Base-by-base conservation (phyloP, 2,329 filamentous ascomycete species). In the Monosporascus sp. region DNA sequence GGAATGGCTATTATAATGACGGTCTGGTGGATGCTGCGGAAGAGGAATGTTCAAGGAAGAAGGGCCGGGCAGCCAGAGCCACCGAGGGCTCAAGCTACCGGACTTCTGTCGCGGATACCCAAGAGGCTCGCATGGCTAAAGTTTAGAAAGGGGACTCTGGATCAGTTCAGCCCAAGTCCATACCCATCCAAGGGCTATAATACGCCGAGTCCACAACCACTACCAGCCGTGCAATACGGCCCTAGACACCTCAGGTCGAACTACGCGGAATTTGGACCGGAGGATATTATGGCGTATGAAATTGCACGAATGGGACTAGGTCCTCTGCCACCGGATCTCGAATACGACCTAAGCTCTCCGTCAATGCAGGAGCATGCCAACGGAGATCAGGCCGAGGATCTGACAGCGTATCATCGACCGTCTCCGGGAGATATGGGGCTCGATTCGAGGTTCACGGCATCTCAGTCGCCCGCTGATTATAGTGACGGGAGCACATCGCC, bases 141-240 rank as follows among this genome's bases (percentile, higher is more conserved):
- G 27, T 64, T 66, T 1, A 64, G 58, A 50, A 69, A 58, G 52
- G 27, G 53, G 37, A 17, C 24, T 5, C 43, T 15, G n/a, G 14
- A 17, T 15, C 58, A 64, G 46, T 60, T 48, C 57, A 65, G 52
- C 58, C 68, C 44, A 64, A 69, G 44, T 56, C 58, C 20, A 60
- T 74, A 62, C 65, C 72, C 46, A 61, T 65, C 64, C 54, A 74
- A 72, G 55, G 73, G 80, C 3, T 80, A 79, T 54, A 79, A 82
- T 59, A 62, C 82, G 61, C 72, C 79, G 2, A 78, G 71, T 5
- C 74, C 74, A 0, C 57, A 69, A 1, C 67, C 70, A 0, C 57
- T 69, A 1, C 67, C 70, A 2, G 78, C 78, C 0, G 74, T 72
- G 5, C 80, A 83, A 60, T 68, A 83, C 43, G 77, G 81, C 44